Base-by-base conservation (phyloP, 106 monocot species). In the Agapanthus africanus region DNA sequence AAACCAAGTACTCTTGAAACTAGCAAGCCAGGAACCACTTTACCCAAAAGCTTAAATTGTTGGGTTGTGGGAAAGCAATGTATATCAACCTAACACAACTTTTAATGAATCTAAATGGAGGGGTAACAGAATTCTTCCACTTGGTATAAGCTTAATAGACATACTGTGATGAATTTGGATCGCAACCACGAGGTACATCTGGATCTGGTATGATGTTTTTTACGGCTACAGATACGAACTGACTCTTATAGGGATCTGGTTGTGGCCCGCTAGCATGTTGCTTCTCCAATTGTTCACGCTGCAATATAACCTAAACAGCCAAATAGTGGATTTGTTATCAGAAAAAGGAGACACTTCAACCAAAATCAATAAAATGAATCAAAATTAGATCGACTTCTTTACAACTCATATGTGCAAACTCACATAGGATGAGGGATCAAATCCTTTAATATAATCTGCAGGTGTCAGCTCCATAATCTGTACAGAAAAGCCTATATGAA, bases 391-490 rank as follows among this genome's bases (percentile, higher is more conserved):
- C 14, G 4, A n/a, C n/a, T 50, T 30, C 19, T 22, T 21, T 2
- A 49, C 16, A 47, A 56, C 39, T 56, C 31, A 66, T 7, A 38
- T 40, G 4, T 41, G 60, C 16, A 68, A 35, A 90, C 80, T 86
- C 67, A 94, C 94, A 75, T 81, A 72, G 38, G 73, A 72, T 70
- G 84, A 84, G 11, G 79, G 62, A 76, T 91, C 86, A 80, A 91
- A 97, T 36, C 79, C 82, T 66, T 91, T 81, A 34, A 80, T 82
- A 72, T 76, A 97, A 65, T 91, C 84, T 23, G 63, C 79, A 73
- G 79, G 76, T 59, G 91, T 77, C 56, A 82, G 88, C 71, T 82
- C 87, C 51, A 97, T 25, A 76, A 89, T 66, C 91, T 95, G 81
- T 44, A 66, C 11, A 44, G 18, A 44, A 66, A 44, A 66, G 23